Evolutionary conservation across 1,284 basidiomycete species (phyloP).

Genomic region (Moniliella sp.): DNA sequence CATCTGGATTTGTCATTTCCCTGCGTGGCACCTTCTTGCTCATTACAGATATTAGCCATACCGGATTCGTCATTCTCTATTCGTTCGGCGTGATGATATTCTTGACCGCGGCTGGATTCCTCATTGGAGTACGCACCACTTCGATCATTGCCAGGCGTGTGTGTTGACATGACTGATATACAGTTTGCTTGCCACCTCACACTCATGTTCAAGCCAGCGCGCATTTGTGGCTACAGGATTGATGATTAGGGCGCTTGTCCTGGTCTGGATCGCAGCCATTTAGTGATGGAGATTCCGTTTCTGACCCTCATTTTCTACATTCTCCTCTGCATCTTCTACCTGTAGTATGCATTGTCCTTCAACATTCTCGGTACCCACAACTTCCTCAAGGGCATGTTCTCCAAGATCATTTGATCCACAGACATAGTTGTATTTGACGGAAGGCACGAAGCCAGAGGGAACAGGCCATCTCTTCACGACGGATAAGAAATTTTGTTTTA

Average conservation of each 20-base stretch:
- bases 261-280: constrained; percentile 25
- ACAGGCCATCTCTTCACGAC: no score
- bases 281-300: constrained; percentile 12
- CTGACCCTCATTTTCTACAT: constrained; percentile 20
- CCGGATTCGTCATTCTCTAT: constrained; percentile 66
- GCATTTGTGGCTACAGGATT: constrained; percentile 64
- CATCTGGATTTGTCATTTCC: constrained; percentile 41
- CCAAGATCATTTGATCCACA: constrained; percentile 15
- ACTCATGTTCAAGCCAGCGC: constrained; percentile 79
- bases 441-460: no score
- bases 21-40: constrained; percentile 58
- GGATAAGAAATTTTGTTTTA: constrained; percentile 89
- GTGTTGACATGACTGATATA: no score
- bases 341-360: constrained; percentile 9
- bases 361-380: constrained; percentile 1
- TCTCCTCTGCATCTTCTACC: constrained; percentile 10
- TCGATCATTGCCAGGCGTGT: no score
- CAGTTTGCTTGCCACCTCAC: constrained; percentile 14
- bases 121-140: constrained; percentile 16
- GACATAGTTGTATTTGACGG: no score
- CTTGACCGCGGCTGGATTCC: constrained; percentile 43
- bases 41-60: constrained; percentile 48
- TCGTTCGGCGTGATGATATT: constrained; percentile 59
- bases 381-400: constrained; percentile 13
- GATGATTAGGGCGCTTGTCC: constrained; percentile 41